Conservation (phyloP, 1,139 yeast genomes). For the Candida dubliniensis region DNA sequence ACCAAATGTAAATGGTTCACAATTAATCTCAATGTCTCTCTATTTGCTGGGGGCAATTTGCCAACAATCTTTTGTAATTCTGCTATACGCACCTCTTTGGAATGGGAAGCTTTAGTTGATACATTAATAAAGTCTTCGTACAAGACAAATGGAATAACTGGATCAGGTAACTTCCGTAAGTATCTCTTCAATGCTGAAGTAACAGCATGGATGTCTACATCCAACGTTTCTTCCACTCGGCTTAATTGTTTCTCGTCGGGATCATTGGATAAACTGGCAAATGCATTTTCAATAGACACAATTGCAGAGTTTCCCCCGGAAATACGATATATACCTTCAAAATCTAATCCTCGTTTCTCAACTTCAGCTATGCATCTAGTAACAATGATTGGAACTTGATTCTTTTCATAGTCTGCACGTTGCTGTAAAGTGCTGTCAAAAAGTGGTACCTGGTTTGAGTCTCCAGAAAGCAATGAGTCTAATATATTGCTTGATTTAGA, state of each 20-base stretch:
- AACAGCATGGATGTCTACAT: constrained; percentile 82
- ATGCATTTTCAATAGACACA: constrained; percentile 52
- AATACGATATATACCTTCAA: constrained; percentile 88
- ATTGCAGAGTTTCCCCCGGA: constrained; percentile 86
- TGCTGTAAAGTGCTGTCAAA: constrained; percentile 55
- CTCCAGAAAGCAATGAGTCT: constrained; percentile 35
- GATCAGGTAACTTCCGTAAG: constrained; percentile 80
- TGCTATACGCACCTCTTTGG: constrained; percentile 28
- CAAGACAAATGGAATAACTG: constrained; percentile 68
- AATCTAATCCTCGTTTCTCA: constrained; percentile 66
- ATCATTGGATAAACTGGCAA: constrained; percentile 31
- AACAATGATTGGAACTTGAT: constrained; percentile 67
- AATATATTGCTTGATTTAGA: constrained; percentile 52
- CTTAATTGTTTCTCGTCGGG: constrained; percentile 41
- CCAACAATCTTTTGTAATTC: constrained; percentile 32
- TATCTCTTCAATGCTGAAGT: constrained; percentile 87
- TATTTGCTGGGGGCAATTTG: constrained; percentile 68
- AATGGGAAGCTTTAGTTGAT: constrained; percentile 34
- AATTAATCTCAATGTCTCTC: constrained; percentile 53
- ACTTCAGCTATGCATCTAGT: constrained; percentile 76
- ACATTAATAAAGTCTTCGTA: constrained; percentile 66
- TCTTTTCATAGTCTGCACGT: constrained; percentile 60
- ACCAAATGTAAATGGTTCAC: constrained; percentile 66
- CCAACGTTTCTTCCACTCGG: constrained; percentile 48
- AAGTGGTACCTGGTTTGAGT: constrained; percentile 25